Percentiles rank a stretch among this genome's conserved stretches.
Evolutionary conservation across 352 stramenopile species (phyloP).

Genomic region (Globisporangium perplexum): DNA sequence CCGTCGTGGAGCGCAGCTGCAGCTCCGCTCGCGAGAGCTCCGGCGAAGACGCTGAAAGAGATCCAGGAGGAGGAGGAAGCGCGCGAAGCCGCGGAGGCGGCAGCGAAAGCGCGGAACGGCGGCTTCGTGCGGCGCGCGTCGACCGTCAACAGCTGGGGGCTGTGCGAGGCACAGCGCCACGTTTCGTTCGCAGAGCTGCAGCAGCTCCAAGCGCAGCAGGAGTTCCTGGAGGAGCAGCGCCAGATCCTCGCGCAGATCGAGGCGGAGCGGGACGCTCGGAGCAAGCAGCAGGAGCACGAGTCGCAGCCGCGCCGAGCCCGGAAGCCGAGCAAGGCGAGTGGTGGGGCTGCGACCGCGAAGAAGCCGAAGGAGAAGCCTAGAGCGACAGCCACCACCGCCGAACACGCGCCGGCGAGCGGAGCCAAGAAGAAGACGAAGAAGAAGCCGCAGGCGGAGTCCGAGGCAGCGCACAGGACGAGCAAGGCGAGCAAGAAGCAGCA

Average conservation of each 20-base stretch:
- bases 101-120: constrained; percentile 39
- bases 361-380: background rate
- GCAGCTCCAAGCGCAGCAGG: constrained; percentile 52
- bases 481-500: background rate
- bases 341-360: too few species aligned
- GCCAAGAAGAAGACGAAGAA: background rate
- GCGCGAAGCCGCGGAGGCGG: constrained; percentile 25
- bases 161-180: constrained; percentile 33
- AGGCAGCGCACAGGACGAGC: background rate
- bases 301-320: background rate
- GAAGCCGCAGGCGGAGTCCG: background rate
- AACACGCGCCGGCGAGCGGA: background rate
- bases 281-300: constrained; percentile 19
- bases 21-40: constrained; percentile 2
- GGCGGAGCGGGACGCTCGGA: background rate
- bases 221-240: constrained; percentile 58
- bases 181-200: constrained; percentile 65
- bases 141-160: constrained; percentile 68
- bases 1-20: constrained; percentile 5
- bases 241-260: constrained; percentile 62
- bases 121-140: constrained; percentile 26
- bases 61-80: constrained; percentile 66
- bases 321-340: background rate
- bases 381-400: background rate
- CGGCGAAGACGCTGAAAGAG: constrained; percentile 44